Percentiles rank a stretch among this genome's conserved stretches.
Evolutionary conservation across 1,284 basidiomycete genomes (phyloP).

Genomic region (Rhodotorula sp.): DNA sequence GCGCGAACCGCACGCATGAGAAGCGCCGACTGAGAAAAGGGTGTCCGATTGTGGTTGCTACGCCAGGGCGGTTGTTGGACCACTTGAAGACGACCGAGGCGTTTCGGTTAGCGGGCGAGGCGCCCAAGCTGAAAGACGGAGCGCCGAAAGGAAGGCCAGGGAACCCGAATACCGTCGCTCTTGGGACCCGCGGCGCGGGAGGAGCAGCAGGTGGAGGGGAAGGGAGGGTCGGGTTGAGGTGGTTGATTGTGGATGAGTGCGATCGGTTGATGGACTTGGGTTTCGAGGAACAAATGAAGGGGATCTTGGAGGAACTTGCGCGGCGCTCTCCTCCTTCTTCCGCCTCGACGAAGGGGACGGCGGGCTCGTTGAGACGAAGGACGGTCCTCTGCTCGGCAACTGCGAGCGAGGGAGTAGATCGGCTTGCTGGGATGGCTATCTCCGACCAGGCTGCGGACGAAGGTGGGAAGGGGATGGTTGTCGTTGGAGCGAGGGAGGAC

Average conservation of each 20-base stretch:
- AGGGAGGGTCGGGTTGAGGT: conserved; percentile 55
- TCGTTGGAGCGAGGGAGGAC: conserved; percentile 15
- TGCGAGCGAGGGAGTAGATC: conserved; percentile 90
- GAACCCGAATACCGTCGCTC: conserved; percentile 16
- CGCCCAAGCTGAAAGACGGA: not conserved
- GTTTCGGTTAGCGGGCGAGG: conserved; percentile 45
- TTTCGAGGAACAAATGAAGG: conserved; percentile 56
- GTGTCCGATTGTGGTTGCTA: conserved; percentile 68
- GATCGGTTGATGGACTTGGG: conserved; percentile 74
- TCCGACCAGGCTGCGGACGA: not conserved
- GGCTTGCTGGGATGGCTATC: conserved; percentile 66
- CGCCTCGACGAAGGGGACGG: not conserved
- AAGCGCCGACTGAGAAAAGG: conserved; percentile 70
- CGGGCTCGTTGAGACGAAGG: conserved; percentile 47
- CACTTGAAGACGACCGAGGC: conserved; percentile 71
- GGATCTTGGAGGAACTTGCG: conserved; percentile 81
- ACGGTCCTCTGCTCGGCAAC: conserved; percentile 96
- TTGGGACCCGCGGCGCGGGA: conserved; percentile 1
- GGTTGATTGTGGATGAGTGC: conserved; percentile 96
- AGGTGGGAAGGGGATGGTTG: not conserved
- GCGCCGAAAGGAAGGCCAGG: not conserved
- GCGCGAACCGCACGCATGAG: conserved; percentile 68
- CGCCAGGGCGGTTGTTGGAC: conserved; percentile 67
- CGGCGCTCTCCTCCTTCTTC: conserved; percentile 24
- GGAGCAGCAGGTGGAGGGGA: not conserved